Base-by-base conservation (phyloP, 331 rosid species). In the Acacia concinna region DNA sequence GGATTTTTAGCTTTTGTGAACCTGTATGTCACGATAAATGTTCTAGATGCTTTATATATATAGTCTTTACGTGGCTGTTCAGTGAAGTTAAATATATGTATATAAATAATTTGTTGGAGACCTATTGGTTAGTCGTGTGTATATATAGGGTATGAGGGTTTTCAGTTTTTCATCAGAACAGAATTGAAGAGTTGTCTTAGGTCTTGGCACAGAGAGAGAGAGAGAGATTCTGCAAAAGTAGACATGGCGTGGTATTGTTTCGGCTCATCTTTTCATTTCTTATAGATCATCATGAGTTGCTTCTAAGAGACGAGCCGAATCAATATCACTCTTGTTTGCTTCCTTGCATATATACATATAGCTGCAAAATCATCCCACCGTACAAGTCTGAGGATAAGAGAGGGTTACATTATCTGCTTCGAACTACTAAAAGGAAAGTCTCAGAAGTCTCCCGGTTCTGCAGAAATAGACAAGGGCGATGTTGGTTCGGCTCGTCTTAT, bases 301-400 rank as follows among this genome's bases (percentile, higher is more conserved):
- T 13, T 37, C 56, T 46, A 34, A 76, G 0, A 54, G 62, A 77
- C 32, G 93, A 92, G 97, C 94, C 95, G 91, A 87, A 88, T 64
- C 95, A 90, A 92, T 92, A 90, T 90, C 91, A 90, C 94, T 90
- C 94, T 87, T 90, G 94, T 83, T 75, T 86, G 77, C 85, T 83
- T 78, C 67, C 13, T 86, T 86, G 89, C 89, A 71, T 2, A 21
- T 6, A 46, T 7, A 37, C 28, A 11, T 7, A 3, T 32, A 49
- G 49, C 20, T 28, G 10, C 34, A 14, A 28, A 60, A 59, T 59
- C 65, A 25, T 13, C 5, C 20, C 2, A n/a, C n/a, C n/a, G n/a
- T n/a, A n/a, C n/a, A n/a, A n/a, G n/a, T n/a, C n/a, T n/a, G n/a
- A n/a, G n/a, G n/a, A n/a, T n/a, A n/a, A n/a, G n/a, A n/a, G n/a